Percentiles rank a stretch among this genome's conserved stretches.
Evolutionary conservation across 371 early-diverging fungal species (phyloP).

Genomic region (Haplosporangium sp.): DNA sequence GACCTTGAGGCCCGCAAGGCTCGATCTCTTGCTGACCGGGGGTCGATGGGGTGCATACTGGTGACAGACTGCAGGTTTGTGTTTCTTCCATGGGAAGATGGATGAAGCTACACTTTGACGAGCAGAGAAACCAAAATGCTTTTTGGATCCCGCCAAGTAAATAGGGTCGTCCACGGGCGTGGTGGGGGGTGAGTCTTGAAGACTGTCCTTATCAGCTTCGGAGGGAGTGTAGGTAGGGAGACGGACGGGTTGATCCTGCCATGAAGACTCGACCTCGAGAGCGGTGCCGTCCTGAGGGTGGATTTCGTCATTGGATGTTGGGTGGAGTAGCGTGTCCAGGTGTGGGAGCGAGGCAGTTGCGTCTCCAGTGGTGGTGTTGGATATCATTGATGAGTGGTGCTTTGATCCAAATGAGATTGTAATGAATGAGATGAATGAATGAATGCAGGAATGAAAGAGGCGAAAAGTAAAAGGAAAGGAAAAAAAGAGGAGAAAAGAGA

Average conservation of each 20-base stretch:
- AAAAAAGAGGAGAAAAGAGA: neutral
- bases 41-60: constrained; percentile 53
- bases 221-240: constrained; percentile 49
- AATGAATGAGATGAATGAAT: neutral
- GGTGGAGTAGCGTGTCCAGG: constrained; percentile 1
- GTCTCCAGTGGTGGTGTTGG: neutral
- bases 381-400: too few species aligned
- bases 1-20: constrained; percentile 40
- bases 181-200: constrained; percentile 26
- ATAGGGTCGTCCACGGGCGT: constrained; percentile 45
- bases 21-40: constrained; percentile 41
- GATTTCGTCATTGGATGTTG: neutral
- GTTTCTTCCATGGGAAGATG: constrained; percentile 53
- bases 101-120: constrained; percentile 36
- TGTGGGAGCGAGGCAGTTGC: neutral
- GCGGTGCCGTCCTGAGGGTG: constrained; percentile 11
- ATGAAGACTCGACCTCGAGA: constrained; percentile 38
- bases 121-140: constrained; percentile 48
- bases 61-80: constrained; percentile 51
- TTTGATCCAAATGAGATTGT: neutral
- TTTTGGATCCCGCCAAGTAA: constrained; percentile 25
- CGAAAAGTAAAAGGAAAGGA: neutral
- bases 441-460: neutral
- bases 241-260: constrained; percentile 37
- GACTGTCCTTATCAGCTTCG: constrained; percentile 17